Evolutionary conservation across 495 filamentous ascomycete species (phyloP).

Genomic region (Xylaria cubensis): DNA sequence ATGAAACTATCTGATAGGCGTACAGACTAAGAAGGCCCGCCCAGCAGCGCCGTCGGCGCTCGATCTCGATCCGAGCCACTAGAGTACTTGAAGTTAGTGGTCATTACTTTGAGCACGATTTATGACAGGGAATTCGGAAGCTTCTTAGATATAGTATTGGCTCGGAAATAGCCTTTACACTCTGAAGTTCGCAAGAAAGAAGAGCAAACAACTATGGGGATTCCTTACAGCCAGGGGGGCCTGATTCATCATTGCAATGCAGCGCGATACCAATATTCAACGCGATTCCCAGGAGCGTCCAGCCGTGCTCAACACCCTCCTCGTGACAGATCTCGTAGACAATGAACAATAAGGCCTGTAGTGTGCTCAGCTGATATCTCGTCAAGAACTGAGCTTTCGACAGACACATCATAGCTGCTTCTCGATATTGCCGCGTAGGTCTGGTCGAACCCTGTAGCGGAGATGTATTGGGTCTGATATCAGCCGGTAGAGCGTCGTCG

Average conservation of each 20-base stretch:
- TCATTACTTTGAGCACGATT: background rate
- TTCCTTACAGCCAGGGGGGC: conserved; percentile 40
- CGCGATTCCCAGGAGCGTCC: conserved; percentile 49
- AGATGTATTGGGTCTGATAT: conserved; percentile 51
- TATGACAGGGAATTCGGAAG: background rate
- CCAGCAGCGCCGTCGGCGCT: conserved; percentile 56
- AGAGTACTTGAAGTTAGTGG: background rate
- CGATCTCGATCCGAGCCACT: conserved; percentile 51
- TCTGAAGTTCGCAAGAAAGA: background rate
- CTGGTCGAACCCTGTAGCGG: conserved; percentile 51
- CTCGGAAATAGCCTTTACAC: background rate
- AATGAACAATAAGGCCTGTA: conserved; percentile 55
- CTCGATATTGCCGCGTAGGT: conserved; percentile 52
- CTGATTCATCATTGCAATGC: conserved; percentile 58
- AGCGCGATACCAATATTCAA: conserved; percentile 56
- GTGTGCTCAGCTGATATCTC: conserved; percentile 53
- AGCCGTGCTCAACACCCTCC: conserved; percentile 49
- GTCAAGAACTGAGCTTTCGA: conserved; percentile 53
- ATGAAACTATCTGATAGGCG: conserved; percentile 49
- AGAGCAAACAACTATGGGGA: background rate
- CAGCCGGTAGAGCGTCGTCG: conserved; percentile 49
- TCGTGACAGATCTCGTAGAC: conserved; percentile 53
- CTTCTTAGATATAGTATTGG: too few species aligned
- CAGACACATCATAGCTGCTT: conserved; percentile 53
- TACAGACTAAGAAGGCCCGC: conserved; percentile 54